A percentile compares a stretch with the other conserved stretches of the same genome.
Evolutionary conservation across 331 rosid species (phyloP).

Genomic region (Rhamnella rubrinervis): DNA sequence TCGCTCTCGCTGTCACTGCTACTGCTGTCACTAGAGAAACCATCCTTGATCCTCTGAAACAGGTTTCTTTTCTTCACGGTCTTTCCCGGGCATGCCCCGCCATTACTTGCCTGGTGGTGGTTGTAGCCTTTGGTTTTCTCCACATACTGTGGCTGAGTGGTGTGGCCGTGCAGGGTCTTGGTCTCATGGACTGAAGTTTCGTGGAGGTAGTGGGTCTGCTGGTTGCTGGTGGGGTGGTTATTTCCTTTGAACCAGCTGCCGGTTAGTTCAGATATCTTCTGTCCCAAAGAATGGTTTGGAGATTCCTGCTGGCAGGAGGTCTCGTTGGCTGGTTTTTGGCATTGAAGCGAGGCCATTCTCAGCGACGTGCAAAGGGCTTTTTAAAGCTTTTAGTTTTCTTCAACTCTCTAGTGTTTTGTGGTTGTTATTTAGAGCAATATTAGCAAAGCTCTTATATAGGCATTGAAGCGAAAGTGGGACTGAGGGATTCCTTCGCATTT

Average conservation of each 20-base stretch:
- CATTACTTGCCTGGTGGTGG: not conserved
- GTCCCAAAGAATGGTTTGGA: not conserved
- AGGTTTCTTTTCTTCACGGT: conserved; percentile 1
- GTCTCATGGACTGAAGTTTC: not conserved
- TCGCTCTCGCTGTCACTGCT: not conserved
- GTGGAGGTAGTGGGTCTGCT: not conserved
- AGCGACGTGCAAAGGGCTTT: not conserved
- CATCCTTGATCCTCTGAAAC: conserved; percentile 14
- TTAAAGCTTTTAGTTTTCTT: not conserved
- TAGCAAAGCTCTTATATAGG: not conserved
- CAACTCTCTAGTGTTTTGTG: not conserved
- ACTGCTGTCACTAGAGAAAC: not conserved
- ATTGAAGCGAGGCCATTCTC: conserved; percentile 16
- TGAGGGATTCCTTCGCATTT: not conserved
- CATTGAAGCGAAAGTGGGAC: not conserved
- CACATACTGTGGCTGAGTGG: too few relatives aligned
- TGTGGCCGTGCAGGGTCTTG: not conserved
- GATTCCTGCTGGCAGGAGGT: conserved; percentile 12
- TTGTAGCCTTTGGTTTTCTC: not conserved
- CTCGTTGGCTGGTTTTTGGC: not conserved
- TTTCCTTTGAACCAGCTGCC: conserved; percentile 3
- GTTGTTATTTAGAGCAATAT: not conserved
- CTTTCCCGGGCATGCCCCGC: not conserved
- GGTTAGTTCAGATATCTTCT: too few relatives aligned
- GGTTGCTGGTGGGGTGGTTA: not conserved